These are phyloP conservation scores for Metschnikowia picachoensis DNA, from an alignment of 805 yeast genomes.

Conservation along the genomic window DNA sequence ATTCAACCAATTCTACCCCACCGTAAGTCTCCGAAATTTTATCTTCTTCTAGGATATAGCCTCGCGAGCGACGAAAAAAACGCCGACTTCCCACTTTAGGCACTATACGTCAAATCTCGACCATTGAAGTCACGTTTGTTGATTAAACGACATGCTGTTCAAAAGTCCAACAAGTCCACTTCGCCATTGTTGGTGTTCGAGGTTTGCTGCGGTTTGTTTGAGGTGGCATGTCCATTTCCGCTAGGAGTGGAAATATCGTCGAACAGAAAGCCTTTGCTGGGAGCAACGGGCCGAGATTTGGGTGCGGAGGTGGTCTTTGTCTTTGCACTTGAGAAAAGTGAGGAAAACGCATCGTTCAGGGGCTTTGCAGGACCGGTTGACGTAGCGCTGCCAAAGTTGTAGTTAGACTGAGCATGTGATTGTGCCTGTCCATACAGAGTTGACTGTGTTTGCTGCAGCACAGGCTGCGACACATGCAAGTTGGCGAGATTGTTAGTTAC, in stretches of 20 bases:
- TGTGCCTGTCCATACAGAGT: constrained; percentile 5
- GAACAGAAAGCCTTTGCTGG: constrained; percentile 26
- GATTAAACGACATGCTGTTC: neutral
- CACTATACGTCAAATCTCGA: no score
- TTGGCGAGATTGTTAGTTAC: constrained; percentile 25
- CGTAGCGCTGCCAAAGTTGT: constrained; percentile 16
- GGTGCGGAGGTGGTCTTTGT: constrained; percentile 26
- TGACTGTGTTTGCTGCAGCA: constrained; percentile 12
- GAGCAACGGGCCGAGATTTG: constrained; percentile 7
- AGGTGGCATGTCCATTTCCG: neutral
- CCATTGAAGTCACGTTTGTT: no score
- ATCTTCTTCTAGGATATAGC: no score
- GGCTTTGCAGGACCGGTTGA: constrained; percentile 39
- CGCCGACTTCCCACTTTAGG: no score
- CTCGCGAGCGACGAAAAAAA: no score
- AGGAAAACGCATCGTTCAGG: constrained; percentile 66
- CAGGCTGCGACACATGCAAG: constrained; percentile 23
- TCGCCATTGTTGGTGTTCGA: constrained; percentile 28
- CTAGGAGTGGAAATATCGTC: constrained; percentile 27
- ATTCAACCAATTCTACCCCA: no score
- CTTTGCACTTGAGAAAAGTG: constrained; percentile 64
- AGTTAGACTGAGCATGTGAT: constrained; percentile 14
- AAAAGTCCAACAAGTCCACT: constrained; percentile 48
- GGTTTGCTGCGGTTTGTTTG: constrained; percentile 7
- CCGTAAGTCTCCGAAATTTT: no score